These are phyloP conservation scores for Pseudopithomyces chartarum DNA, from an alignment of 2,329 filamentous ascomycete species.

Conservation along the genomic window DNA sequence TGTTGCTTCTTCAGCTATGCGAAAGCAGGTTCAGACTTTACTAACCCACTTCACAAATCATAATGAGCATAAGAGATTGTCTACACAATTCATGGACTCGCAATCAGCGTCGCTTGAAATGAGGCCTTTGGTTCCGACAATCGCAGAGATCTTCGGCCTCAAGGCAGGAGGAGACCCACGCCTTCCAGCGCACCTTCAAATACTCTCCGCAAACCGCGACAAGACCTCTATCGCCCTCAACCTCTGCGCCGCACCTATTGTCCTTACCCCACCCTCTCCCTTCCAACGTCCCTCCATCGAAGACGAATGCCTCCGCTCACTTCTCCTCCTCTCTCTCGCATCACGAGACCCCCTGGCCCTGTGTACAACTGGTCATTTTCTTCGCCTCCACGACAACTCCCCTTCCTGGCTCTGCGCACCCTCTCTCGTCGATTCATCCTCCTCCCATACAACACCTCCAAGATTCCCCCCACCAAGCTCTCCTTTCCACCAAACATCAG, in stretches of 20 bases:
- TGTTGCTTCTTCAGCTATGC: conserved; percentile 11
- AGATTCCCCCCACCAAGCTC: background rate
- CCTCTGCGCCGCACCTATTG: conserved; percentile 46
- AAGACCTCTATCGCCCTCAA: conserved; percentile 50
- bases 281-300: conserved; percentile 40
- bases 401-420: conserved; percentile 41
- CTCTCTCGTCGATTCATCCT: conserved; percentile 26
- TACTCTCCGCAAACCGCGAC: conserved; percentile 50
- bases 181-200: conserved; percentile 45
- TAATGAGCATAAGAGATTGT: conserved; percentile 9
- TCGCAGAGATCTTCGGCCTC: conserved; percentile 47
- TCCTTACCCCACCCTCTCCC: conserved; percentile 34
- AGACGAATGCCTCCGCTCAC: conserved; percentile 49
- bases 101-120: background rate
- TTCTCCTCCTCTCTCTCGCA: conserved; percentile 48
- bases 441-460: conserved; percentile 12
- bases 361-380: conserved; percentile 41
- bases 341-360: conserved; percentile 48
- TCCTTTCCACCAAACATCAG: conserved; percentile 33
- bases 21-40: conserved; percentile 27
- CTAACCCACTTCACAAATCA: conserved; percentile 23
- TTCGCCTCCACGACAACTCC: conserved; percentile 39
- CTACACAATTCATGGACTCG: conserved; percentile 19
- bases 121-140: conserved; percentile 19
- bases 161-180: conserved; percentile 50